These are phyloP conservation scores for Nannizziopsis barbatae DNA, from an alignment of 2,329 filamentous ascomycete species.

Conservation along the genomic window DNA sequence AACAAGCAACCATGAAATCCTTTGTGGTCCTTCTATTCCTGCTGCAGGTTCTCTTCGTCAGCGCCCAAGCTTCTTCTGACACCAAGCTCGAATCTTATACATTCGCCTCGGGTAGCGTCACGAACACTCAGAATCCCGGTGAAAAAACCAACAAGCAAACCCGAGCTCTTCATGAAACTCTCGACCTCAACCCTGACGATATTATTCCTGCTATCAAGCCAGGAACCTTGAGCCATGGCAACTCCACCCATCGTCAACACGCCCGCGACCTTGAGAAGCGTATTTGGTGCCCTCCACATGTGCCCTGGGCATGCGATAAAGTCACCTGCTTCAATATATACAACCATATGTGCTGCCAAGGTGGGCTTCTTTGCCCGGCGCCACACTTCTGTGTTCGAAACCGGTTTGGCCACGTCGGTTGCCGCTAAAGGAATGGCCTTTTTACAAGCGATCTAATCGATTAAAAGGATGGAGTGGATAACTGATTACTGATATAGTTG, in stretches of 20 bases:
- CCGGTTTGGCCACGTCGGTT: background rate
- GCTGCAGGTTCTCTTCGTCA: slow-evolving; percentile 3
- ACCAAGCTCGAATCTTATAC: slow-evolving; percentile 10
- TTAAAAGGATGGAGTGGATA: too few species aligned
- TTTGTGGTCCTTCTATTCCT: background rate
- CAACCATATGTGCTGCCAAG: slow-evolving; percentile 14
- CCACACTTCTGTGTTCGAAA: slow-evolving; percentile 8
- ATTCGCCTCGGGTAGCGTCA: slow-evolving; percentile 9
- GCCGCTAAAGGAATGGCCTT: background rate
- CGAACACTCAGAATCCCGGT: slow-evolving; percentile 10
- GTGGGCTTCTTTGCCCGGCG: slow-evolving; percentile 10
- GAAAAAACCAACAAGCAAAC: background rate
- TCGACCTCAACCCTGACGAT: slow-evolving; percentile 10
- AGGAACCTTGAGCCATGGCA: background rate
- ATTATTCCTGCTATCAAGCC: slow-evolving; percentile 9
- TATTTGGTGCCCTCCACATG: background rate
- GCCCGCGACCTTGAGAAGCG: slow-evolving; percentile 4
- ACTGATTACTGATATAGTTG: too few species aligned
- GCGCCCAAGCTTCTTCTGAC: slow-evolving; percentile 4
- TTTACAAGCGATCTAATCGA: background rate
- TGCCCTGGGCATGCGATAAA: slow-evolving; percentile 12
- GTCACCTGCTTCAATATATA: slow-evolving; percentile 13
- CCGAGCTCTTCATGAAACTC: background rate
- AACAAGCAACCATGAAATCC: slow-evolving; percentile 9
- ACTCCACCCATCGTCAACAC: background rate